Evolutionary conservation across 2,329 filamentous ascomycete species (phyloP), one percentile per base, ranked within the genome.

Genomic region (Hypoxylon sp.): DNA sequence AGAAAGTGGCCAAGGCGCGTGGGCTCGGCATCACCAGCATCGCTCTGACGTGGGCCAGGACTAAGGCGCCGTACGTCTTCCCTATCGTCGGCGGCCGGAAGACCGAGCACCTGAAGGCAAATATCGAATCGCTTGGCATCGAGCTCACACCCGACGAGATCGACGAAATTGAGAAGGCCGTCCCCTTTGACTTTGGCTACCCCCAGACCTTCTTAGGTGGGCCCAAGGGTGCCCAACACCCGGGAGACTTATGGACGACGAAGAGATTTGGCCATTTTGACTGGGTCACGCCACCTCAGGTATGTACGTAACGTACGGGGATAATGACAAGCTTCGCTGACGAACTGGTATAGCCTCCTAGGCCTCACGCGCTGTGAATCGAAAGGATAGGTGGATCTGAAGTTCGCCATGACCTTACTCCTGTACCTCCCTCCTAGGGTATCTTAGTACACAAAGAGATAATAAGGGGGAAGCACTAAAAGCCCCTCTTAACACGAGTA

Each of bases 51-150:
- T 90, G 89, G 68, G 83, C 88, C 4, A 82, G 86, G 79, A 80
- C 83, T n/a, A 88, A 89, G 76, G 79, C 84, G 1, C 83, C 86
- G 1, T 83, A 88, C 73, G 83, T 89, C 2, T 88, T 88, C 72
- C 88, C 88, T 0, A 83, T 90, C 44, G 80, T 89, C 2, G 88
- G 88, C 1, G 85, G 85, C 0, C 80, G 87, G 4, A 89, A 87
- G 71, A 76, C 89, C 33, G 83, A 87, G 72, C 87, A 90, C 74
- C 76, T 90, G 6, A 81, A 86, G 66, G 82, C 80, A 59, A 89
- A 88, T 73, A 86, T 89, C 71, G 81, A 85, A 68, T 84, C 85
- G 40, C 0, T 90, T 25, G 80, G 79, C 17, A 78, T 89, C 65
- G 79, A 81, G 64, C 79, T 90, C n/a, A 82, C 82, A 0, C 71